Conservation (phyloP, 495 filamentous ascomycete genomes). For the Amniculicola lignicola region DNA sequence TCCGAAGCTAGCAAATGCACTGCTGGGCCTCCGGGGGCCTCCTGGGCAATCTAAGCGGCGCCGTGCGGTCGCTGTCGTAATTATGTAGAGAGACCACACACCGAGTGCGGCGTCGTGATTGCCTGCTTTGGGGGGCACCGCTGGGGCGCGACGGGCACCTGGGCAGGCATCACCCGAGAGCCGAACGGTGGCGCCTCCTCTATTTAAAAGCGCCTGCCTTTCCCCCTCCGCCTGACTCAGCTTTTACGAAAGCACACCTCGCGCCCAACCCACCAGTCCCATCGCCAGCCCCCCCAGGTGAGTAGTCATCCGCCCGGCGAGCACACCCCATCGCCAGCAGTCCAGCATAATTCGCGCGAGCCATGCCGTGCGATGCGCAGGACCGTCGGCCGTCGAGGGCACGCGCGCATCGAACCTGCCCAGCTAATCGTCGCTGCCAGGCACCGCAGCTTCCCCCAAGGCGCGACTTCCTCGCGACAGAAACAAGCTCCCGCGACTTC, state of each 20-base stretch:
- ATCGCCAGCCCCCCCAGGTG: slow-evolving; percentile 15
- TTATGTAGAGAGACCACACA: no score
- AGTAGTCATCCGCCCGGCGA: slow-evolving; percentile 11
- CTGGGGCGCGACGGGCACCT: no score
- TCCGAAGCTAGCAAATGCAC: slow-evolving; percentile 16
- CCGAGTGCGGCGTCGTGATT: slow-evolving; percentile 3
- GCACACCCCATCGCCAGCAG: background rate
- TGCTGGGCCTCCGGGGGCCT: no score
- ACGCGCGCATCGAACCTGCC: background rate
- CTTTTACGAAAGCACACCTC: slow-evolving; percentile 9
- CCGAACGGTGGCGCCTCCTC: slow-evolving; percentile 5
- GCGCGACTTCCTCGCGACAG: background rate
- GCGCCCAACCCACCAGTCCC: slow-evolving; percentile 6
- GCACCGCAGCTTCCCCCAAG: background rate
- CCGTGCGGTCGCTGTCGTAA: background rate
- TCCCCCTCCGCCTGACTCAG: slow-evolving; percentile 21
- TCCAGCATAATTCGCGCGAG: background rate
- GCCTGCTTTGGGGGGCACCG: no score
- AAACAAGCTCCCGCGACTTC: background rate
- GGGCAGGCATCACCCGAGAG: slow-evolving; percentile 10
- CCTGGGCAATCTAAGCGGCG: slow-evolving; percentile 13
- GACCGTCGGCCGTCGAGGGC: background rate
- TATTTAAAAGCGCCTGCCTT: slow-evolving; percentile 7
- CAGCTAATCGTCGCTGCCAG: slow-evolving; percentile 21
- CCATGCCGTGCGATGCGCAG: background rate